Evolutionary conservation across 2,329 filamentous ascomycete genomes (phyloP), one percentile per base, ranked within the genome.

Genomic region (Beauveria scarabaeidicola): DNA sequence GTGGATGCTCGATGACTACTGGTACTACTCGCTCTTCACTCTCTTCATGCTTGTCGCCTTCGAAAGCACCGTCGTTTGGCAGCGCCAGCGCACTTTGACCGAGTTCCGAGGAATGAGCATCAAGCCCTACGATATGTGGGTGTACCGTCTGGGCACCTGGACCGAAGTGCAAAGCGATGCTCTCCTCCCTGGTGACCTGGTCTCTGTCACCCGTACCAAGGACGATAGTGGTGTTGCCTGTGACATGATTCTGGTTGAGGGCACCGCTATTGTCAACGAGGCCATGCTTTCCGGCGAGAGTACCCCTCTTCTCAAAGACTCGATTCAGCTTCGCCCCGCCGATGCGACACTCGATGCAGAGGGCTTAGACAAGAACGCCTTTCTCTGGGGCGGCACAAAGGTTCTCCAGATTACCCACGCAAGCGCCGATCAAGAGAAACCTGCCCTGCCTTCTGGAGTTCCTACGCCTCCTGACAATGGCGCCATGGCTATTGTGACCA

Each of bases 31-130:
- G 63, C 84, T 99, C 21, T 99, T 99, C 75, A 99, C 95, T 0
- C 86, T 99, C 23, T 92, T 97, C 78, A 99, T 99, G 95, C 84
- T 99, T 59, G 91, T 99, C 66, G 87, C 85, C 61, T 99, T 99
- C 67, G 94, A 99, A 78, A 97, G 92, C 73, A 99, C 94, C 2
- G 95, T 99, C 41, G 95, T 99, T 17, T 99, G 94, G 95, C 94
- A 99, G 77, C 87, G 94, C 62, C 94, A 99, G 81, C 84, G 93
- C 66, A 99, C 95, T 2, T 77, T 99, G 65, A 95, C 84, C 70
- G 94, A 99, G 75, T 99, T 99, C 78, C 90, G 94, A 53, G 91
- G 93, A 66, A 99, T 99, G 95, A 96, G 90, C 80, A 97, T 99
- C 77, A 96, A 99, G 79, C 95, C 94, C 13, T 97, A 97, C 73